Percentiles rank a stretch among this genome's conserved stretches.
These are phyloP conservation scores for Trichophyton rubrum DNA, from an alignment of 2,329 filamentous ascomycete genomes.

Conservation along the genomic window DNA sequence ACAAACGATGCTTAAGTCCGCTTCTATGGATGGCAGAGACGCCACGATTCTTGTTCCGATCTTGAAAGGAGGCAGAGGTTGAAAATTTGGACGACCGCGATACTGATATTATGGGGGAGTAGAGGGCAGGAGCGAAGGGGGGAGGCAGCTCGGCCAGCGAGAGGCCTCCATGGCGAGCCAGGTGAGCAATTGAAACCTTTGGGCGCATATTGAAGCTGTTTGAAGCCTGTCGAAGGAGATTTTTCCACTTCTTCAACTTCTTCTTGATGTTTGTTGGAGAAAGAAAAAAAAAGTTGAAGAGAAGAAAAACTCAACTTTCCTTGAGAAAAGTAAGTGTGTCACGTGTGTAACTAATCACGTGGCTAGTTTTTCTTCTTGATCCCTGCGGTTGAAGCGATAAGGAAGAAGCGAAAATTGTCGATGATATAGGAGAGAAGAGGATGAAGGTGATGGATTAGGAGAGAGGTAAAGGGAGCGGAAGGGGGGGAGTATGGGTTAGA, in stretches of 20 bases:
- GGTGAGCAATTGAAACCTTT: slow-evolving; percentile 18
- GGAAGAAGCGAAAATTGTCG: not conserved
- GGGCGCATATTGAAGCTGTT: slow-evolving; percentile 8
- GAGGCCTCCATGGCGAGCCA: slow-evolving; percentile 19
- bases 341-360: not conserved
- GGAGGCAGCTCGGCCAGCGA: slow-evolving; percentile 30
- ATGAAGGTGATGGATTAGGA: not conserved
- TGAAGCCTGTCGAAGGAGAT: not conserved
- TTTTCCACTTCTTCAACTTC: not conserved
- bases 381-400: not conserved
- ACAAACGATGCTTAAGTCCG: slow-evolving; percentile 61
- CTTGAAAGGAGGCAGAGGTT: slow-evolving; percentile 35
- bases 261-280: not conserved
- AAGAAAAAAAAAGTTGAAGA: not conserved
- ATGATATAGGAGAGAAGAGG: not conserved
- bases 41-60: slow-evolving; percentile 68
- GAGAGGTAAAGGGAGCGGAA: too few species aligned
- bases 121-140: slow-evolving; percentile 30
- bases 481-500: too few species aligned
- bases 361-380: not conserved
- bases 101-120: slow-evolving; percentile 7
- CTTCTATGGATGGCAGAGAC: slow-evolving; percentile 69
- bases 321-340: not conserved
- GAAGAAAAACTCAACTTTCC: not conserved
- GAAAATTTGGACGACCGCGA: slow-evolving; percentile 13